Conservation (phyloP, 2,329 filamentous ascomycete species). For the Sclerotinia borealis region DNA sequence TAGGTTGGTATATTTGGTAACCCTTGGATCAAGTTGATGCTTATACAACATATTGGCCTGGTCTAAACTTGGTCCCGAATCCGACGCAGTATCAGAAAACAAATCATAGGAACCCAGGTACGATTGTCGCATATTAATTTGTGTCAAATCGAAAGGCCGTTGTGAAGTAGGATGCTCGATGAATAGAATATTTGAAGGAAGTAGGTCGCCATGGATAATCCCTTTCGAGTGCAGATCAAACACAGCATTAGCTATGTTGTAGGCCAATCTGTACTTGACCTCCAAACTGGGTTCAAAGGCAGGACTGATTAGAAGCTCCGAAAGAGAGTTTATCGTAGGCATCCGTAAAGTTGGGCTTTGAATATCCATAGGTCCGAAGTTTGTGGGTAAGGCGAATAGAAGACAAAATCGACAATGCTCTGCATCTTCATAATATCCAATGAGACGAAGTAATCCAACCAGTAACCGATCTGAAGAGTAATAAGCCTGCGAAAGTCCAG, state of each 20-base stretch:
- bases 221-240: constrained; percentile 66
- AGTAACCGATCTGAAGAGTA: constrained; percentile 50
- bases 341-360: constrained; percentile 40
- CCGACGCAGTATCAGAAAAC: constrained; percentile 46
- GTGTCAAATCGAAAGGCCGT: constrained; percentile 22
- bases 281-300: constrained; percentile 62
- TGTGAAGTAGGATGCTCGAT: constrained; percentile 35
- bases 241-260: constrained; percentile 65
- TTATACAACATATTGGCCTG: constrained; percentile 40
- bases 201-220: constrained; percentile 65
- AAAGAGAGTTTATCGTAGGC: constrained; percentile 42
- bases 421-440: constrained; percentile 71
- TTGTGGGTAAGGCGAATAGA: constrained; percentile 65
- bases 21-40: constrained; percentile 59
- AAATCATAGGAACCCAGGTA: constrained; percentile 70
- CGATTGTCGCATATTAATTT: constrained; percentile 59
- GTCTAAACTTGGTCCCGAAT: constrained; percentile 20
- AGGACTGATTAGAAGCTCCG: constrained; percentile 45
- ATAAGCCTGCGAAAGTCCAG: constrained; percentile 40
- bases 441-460: constrained; percentile 51
- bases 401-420: constrained; percentile 64
- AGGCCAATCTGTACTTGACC: constrained; percentile 68
- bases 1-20: constrained; percentile 43
- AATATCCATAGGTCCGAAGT: constrained; percentile 53
- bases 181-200: constrained; percentile 63